Conservation (phyloP, 306 rosid genomes). For the Echinosophora koreensis region DNA sequence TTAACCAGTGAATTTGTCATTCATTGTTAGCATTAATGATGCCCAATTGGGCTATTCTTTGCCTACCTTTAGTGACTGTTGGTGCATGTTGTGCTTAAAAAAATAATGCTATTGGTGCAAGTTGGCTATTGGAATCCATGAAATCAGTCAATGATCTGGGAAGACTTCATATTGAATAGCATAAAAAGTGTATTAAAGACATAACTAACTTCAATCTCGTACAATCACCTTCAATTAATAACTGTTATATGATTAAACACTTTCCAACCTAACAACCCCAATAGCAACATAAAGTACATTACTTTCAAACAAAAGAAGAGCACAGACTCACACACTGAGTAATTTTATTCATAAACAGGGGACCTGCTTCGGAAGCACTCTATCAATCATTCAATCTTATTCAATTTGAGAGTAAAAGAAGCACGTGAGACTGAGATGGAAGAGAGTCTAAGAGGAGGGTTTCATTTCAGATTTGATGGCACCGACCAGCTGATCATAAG, state of each 20-base stretch:
- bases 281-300: background rate
- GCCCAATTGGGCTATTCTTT: background rate
- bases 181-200: background rate
- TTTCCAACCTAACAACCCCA: conserved; percentile 5
- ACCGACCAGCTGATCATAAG: conserved; percentile 76
- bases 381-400: conserved; percentile 36
- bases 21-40: background rate
- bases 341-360: background rate
- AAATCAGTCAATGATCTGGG: background rate
- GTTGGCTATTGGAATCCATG: conserved; percentile 1
- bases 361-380: background rate
- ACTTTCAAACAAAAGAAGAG: background rate
- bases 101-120: background rate
- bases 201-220: too few species aligned
- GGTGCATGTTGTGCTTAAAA: too few species aligned
- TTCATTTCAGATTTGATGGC: conserved; percentile 90
- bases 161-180: background rate
- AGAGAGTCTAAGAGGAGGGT: conserved; percentile 46
- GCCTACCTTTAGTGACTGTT: background rate
- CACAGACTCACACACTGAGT: background rate
- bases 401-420: conserved; percentile 9
- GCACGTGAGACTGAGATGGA: background rate
- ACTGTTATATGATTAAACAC: background rate
- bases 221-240: too few species aligned
- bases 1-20: too few species aligned